These are phyloP conservation scores for Parmales sp. DNA, from an alignment of 108 stramenopile genomes.

Conservation along the genomic window DNA sequence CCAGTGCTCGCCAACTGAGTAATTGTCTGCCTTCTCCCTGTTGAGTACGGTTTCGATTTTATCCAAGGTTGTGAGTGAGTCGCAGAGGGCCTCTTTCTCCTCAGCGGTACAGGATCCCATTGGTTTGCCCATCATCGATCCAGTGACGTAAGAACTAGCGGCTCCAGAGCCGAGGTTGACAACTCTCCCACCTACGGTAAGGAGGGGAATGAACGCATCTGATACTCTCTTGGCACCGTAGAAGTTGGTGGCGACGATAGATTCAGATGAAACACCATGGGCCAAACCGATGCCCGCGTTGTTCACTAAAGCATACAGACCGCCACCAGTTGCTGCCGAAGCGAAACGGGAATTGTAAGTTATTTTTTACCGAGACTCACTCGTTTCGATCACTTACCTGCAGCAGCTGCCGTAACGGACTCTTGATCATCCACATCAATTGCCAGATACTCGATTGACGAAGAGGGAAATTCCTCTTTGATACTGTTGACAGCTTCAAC, in stretches of 20 bases:
- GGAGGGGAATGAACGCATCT: neutral
- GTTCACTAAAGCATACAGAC: neutral
- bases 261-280: neutral
- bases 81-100: neutral
- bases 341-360: neutral
- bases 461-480: neutral
- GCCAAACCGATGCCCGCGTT: neutral
- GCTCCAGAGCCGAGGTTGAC: neutral
- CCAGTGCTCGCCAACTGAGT: neutral
- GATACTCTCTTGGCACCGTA: neutral
- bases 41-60: too few relatives aligned
- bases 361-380: neutral
- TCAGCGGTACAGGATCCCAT: neutral
- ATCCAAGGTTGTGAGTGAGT: too few relatives aligned
- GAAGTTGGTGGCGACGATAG: neutral
- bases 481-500: neutral
- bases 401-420: neutral
- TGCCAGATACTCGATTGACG: neutral
- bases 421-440: neutral
- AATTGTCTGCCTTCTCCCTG: too few relatives aligned
- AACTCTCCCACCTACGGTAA: neutral
- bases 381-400: neutral
- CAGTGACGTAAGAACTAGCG: neutral
- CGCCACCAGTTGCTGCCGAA: neutral
- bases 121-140: neutral